A percentile compares a stretch with the other conserved stretches of the same genome.
phyloP scores from a whole-genome alignment of 805 yeast species.

The Hanseniaspora taiwanica region DNA sequence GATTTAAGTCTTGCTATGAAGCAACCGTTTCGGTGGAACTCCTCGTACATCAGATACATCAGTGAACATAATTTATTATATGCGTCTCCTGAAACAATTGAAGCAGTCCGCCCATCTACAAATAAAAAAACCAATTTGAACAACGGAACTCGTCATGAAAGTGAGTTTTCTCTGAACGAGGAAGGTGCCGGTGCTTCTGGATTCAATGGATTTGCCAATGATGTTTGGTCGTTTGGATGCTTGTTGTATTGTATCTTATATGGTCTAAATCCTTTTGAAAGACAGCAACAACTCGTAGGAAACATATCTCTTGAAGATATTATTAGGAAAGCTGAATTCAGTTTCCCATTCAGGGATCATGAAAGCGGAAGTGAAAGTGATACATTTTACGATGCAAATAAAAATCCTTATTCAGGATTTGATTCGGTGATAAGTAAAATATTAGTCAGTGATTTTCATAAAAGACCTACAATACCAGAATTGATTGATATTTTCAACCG shows the following conservation, averaged over 20 bases:
- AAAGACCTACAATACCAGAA: too few relatives aligned
- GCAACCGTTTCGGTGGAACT: not conserved
- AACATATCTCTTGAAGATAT: conserved; percentile 78
- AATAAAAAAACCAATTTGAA: too few relatives aligned
- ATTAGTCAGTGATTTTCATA: too few relatives aligned
- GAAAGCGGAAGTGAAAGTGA: too few relatives aligned
- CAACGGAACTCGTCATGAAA: not conserved
- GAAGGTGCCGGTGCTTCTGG: conserved; percentile 31
- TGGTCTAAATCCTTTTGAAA: conserved; percentile 76
- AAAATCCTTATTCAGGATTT: too few relatives aligned
- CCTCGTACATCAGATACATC: conserved; percentile 20
- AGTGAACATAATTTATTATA: conserved; percentile 80
- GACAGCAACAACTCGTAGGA: conserved; percentile 52
- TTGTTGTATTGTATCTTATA: conserved; percentile 65
- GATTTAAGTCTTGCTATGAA: not conserved
- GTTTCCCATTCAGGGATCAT: too few relatives aligned
- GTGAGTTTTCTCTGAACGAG: not conserved
- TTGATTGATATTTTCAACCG: too few relatives aligned
- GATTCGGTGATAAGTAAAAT: too few relatives aligned
- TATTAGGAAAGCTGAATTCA: conserved; percentile 52
- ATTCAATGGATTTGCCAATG: conserved; percentile 56
- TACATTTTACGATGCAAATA: too few relatives aligned
- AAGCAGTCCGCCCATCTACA: conserved; percentile 37
- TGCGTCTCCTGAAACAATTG: conserved; percentile 82
- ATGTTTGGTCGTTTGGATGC: conserved; percentile 90